Percentiles rank a stretch among this genome's conserved stretches.
Conservation (phyloP, 192 early-diverging fungal genomes). For the Coemansia sp. region DNA sequence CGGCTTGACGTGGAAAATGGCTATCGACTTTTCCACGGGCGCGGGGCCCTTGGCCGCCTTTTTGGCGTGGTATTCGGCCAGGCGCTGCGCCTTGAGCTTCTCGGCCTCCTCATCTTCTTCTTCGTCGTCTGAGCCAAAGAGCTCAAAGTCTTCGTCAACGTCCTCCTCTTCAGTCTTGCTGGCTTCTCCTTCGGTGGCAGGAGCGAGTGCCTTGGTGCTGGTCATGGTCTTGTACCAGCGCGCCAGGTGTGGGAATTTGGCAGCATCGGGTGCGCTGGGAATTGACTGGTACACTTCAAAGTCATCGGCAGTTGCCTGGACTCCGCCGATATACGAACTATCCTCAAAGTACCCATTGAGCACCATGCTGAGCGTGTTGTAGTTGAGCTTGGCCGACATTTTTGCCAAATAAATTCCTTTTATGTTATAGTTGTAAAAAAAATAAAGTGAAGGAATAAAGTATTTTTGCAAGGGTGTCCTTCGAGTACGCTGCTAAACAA, state of each 20-base stretch:
- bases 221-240: conserved; percentile 95
- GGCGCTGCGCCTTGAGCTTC: conserved; percentile 75
- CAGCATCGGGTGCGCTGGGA: conserved; percentile 66
- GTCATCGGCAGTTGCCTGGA: neutral
- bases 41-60: conserved; percentile 80
- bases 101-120: conserved; percentile 86
- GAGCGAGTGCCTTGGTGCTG: conserved; percentile 46
- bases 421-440: neutral
- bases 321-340: neutral
- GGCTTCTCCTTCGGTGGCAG: conserved; percentile 44
- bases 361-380: neutral
- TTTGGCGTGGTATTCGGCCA: conserved; percentile 86
- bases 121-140: conserved; percentile 87
- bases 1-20: conserved; percentile 91
- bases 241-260: conserved; percentile 76
- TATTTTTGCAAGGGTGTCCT: too few species aligned
- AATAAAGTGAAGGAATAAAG: neutral
- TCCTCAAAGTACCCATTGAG: conserved; percentile 2
- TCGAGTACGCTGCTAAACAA: too few species aligned
- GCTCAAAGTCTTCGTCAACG: conserved; percentile 90
- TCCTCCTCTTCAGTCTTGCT: conserved; percentile 54
- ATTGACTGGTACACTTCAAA: conserved; percentile 74
- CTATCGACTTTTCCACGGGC: conserved; percentile 83
- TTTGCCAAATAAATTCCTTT: neutral
- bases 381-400: neutral